phyloP scores from a whole-genome alignment of 257 asterid genomes.

The Primulina huaijiensis region DNA sequence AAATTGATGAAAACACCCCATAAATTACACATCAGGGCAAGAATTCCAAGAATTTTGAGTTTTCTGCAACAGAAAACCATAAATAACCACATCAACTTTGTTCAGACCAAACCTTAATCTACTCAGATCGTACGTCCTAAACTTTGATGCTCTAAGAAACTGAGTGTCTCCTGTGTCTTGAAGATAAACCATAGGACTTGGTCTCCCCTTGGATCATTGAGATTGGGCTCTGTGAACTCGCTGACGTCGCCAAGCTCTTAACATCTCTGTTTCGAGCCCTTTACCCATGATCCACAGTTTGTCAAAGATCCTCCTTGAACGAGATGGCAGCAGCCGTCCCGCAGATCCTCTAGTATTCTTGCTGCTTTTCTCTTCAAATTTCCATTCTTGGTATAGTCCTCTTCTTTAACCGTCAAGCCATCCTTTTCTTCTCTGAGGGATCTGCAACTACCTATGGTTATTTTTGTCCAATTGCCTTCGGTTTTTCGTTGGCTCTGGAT shows the following conservation, averaged over 20 bases:
- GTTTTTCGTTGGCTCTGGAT: slow-evolving; percentile 31
- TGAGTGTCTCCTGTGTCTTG: slow-evolving; percentile 71
- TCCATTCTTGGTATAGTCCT: neutral
- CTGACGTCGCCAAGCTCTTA: slow-evolving; percentile 80
- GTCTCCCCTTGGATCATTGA: slow-evolving; percentile 55
- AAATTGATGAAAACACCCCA: too few species aligned
- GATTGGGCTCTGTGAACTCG: slow-evolving; percentile 78
- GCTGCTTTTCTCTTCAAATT: too few species aligned
- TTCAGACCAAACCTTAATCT: too few species aligned
- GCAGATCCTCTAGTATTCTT: too few species aligned
- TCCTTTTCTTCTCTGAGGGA: slow-evolving; percentile 47
- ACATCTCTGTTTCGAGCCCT: slow-evolving; percentile 52
- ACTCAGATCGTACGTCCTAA: too few species aligned
- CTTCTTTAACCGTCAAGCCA: slow-evolving; percentile 51
- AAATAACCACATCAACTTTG: too few species aligned
- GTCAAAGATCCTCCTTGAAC: slow-evolving; percentile 79
- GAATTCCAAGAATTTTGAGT: too few species aligned
- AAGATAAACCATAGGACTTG: slow-evolving; percentile 45
- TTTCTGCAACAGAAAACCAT: too few species aligned
- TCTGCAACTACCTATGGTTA: slow-evolving; percentile 33
- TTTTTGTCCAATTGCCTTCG: slow-evolving; percentile 42
- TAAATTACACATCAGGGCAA: too few species aligned
- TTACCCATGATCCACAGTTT: slow-evolving; percentile 71
- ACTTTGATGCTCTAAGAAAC: slow-evolving; percentile 43
- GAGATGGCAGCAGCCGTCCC: slow-evolving; percentile 56